Evolutionary conservation across 257 asterid species (phyloP), one percentile per base, ranked within the genome.

Genomic region (Plectranthus barbatus): DNA sequence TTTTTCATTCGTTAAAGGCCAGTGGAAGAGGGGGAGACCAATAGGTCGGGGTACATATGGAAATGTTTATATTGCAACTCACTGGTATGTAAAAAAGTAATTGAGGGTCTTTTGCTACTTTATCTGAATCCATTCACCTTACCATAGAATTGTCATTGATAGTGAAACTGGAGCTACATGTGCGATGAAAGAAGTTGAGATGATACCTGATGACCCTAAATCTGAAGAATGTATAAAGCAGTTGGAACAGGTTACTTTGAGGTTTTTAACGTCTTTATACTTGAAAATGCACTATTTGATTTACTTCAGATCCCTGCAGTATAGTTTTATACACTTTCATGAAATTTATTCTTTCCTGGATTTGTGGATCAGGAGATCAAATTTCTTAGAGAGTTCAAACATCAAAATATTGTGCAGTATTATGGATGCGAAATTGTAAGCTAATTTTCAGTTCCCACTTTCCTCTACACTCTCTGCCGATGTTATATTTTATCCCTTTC

Each of bases 131-230:
- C 48, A 46, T 4, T 29, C 17, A 11, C 46, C 26, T 68, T 45
- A 71, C 12, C 9, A 26, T 34, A 13, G 23, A 18, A 4, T 18
- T 57, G 34, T 65, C 51, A 57, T 31, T 69, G 54, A 59, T 86
- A 90, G 97, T 57, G 89, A 87, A 82, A 90, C 95, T 34, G 97
- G 97, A 57, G 97, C 96, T 31, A 73, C 86, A 1, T 87, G 97
- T 44, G 97, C 96, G 3, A 55, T 90, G 80, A 90, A 90, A 75
- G 97, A 90, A 75, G 97, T 90, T 48, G 91, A 87, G 67, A 61
- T 85, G 54, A 56, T 88, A 56, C 86, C 78, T 4, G 97, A 82
- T 46, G 97, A 90, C 72, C 81, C 96, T 13, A 87, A 80, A 72
- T 71, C 79, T 45, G 65, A 41, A 18, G 96, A 90, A 79, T 81